These are phyloP conservation scores for Melampsora occidentalis DNA, from an alignment of 1,284 basidiomycete genomes.

Conservation along the genomic window DNA sequence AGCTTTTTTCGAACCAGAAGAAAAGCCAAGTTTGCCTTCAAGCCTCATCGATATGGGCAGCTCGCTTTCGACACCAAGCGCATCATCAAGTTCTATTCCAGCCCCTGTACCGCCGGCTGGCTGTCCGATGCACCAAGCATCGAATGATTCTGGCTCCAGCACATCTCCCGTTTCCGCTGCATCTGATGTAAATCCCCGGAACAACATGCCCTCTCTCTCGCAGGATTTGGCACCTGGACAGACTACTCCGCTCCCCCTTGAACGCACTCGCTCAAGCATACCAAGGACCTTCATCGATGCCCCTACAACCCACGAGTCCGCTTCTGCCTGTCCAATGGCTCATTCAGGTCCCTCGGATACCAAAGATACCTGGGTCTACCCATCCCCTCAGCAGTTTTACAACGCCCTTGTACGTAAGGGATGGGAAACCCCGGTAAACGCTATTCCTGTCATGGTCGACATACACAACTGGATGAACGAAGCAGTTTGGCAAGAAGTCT, in stretches of 20 bases:
- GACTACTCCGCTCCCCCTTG: conserved; percentile 15
- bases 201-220: conserved; percentile 28
- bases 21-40: background rate
- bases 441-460: conserved; percentile 93
- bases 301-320: background rate
- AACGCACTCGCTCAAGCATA: conserved; percentile 26
- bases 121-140: conserved; percentile 25
- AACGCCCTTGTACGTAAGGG: conserved; percentile 95
- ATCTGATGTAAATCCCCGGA: conserved; percentile 16
- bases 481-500: conserved; percentile 89
- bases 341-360: conserved; percentile 45
- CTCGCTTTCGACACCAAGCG: conserved; percentile 15
- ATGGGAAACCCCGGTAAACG: conserved; percentile 95
- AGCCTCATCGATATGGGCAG: conserved; percentile 14
- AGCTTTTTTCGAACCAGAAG: too few species aligned
- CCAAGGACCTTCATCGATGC: background rate
- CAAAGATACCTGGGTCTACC: conserved; percentile 80
- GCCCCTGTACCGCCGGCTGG: background rate
- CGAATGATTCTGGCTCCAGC: background rate
- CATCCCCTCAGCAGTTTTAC: conserved; percentile 97
- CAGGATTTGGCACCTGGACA: conserved; percentile 21
- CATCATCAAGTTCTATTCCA: background rate
- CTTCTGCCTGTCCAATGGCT: conserved; percentile 21
- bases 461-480: conserved; percentile 99
- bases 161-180: background rate